phyloP scores from a whole-genome alignment of 2,329 filamentous ascomycete species.

The Fusarium liriodendri region DNA sequence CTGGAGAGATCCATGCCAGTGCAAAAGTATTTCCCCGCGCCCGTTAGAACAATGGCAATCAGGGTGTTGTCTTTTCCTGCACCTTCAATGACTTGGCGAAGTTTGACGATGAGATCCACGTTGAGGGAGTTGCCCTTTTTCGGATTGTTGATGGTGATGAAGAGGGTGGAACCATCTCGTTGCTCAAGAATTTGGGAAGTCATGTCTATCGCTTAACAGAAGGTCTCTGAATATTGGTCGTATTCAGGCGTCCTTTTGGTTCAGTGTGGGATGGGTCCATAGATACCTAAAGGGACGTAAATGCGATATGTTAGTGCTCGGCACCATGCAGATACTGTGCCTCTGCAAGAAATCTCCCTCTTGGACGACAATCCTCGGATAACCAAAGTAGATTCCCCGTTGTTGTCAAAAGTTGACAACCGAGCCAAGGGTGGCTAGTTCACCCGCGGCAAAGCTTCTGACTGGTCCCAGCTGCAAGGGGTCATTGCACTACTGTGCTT shows the following conservation, averaged over 20 bases:
- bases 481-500: not conserved
- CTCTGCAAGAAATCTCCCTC: not conserved
- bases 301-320: not conserved
- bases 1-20: not conserved
- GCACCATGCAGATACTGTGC: not conserved
- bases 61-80: not conserved
- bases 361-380: not conserved
- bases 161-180: not conserved
- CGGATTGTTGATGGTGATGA: not conserved
- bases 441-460: not conserved
- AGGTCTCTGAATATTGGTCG: not conserved
- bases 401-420: not conserved
- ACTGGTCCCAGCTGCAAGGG: not conserved
- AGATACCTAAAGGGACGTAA: not conserved
- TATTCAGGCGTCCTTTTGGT: not conserved
- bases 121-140: not conserved
- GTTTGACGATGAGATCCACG: not conserved
- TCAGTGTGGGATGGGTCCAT: not conserved
- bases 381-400: not conserved
- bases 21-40: not conserved
- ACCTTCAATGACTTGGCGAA: not conserved
- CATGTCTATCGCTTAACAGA: not conserved
- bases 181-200: not conserved
- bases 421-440: not conserved
- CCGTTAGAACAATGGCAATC: not conserved